phyloP scores from a whole-genome alignment of 2,329 filamentous ascomycete genomes.

The Fusarium brevicatenulatum region DNA sequence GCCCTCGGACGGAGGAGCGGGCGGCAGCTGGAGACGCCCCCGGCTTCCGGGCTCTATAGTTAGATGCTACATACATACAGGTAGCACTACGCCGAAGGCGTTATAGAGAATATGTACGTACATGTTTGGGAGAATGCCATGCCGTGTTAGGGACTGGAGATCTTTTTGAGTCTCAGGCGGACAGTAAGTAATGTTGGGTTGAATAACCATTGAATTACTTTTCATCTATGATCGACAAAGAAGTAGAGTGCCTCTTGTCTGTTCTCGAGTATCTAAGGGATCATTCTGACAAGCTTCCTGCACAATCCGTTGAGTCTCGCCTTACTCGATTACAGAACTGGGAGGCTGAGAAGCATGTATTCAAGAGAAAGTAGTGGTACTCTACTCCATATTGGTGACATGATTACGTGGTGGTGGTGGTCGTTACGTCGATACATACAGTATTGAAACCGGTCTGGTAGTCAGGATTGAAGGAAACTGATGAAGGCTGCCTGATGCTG shows the following conservation, averaged over 20 bases:
- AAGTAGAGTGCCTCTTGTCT: background rate
- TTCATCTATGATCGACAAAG: background rate
- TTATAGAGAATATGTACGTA: constrained; percentile 20
- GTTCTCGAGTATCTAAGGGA: background rate
- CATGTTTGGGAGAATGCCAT: constrained; percentile 19
- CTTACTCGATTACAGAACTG: background rate
- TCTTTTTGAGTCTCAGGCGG: constrained; percentile 6
- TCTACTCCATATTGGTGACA: background rate
- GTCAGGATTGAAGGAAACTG: constrained; percentile 26
- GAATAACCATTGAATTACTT: background rate
- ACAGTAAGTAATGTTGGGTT: background rate
- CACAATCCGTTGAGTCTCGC: background rate
- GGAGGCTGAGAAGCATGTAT: background rate
- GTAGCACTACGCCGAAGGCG: constrained; percentile 36
- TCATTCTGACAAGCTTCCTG: background rate
- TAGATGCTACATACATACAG: constrained; percentile 6
- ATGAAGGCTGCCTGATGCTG: constrained; percentile 13
- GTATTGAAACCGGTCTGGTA: constrained; percentile 7
- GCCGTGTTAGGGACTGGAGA: constrained; percentile 32
- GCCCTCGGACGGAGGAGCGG: constrained; percentile 44
- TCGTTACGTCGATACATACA: constrained; percentile 7
- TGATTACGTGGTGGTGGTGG: background rate
- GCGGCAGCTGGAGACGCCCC: constrained; percentile 34
- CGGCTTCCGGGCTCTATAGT: constrained; percentile 37
- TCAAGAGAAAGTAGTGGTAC: background rate